Percentiles rank a stretch among this genome's conserved stretches.
Conservation (phyloP, 139 green algal genomes). For the Spirogloea muscicola region DNA sequence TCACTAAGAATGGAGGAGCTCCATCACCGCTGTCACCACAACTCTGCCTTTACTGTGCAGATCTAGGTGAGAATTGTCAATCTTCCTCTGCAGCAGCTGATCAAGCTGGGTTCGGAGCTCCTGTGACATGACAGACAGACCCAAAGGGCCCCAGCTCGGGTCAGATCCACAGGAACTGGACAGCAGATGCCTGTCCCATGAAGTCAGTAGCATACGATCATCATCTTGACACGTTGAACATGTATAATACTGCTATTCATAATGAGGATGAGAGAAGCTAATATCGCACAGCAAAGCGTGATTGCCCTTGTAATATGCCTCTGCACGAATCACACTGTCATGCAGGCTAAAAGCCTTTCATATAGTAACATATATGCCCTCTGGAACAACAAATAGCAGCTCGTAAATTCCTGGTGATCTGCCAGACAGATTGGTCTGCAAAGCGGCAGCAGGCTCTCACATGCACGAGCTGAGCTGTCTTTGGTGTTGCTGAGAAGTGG, state of each 20-base stretch:
- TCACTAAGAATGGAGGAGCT: too few relatives aligned
- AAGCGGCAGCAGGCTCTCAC: not conserved
- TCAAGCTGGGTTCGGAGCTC: constrained; percentile 15
- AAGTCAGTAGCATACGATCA: not conserved
- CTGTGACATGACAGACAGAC: not conserved
- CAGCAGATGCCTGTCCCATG: not conserved
- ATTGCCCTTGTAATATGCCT: too few relatives aligned
- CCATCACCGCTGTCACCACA: constrained; percentile 8
- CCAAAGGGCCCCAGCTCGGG: not conserved
- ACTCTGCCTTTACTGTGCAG: not conserved
- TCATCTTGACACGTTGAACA: not conserved
- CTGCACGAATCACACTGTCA: too few relatives aligned
- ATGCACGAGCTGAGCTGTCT: constrained; percentile 12
- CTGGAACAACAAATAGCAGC: constrained; percentile 1
- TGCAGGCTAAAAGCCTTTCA: too few relatives aligned
- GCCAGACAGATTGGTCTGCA: not conserved
- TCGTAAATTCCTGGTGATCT: not conserved
- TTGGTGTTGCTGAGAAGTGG: not conserved
- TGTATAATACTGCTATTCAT: not conserved
- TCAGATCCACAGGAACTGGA: not conserved
- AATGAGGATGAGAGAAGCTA: not conserved
- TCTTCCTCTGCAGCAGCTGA: constrained; percentile 13
- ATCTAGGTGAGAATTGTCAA: constrained; percentile 15
- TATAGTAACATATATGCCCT: not conserved
- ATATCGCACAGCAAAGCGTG: not conserved